phyloP scores from a whole-genome alignment of 208 protist species.

The Crithidia bombi region DNA sequence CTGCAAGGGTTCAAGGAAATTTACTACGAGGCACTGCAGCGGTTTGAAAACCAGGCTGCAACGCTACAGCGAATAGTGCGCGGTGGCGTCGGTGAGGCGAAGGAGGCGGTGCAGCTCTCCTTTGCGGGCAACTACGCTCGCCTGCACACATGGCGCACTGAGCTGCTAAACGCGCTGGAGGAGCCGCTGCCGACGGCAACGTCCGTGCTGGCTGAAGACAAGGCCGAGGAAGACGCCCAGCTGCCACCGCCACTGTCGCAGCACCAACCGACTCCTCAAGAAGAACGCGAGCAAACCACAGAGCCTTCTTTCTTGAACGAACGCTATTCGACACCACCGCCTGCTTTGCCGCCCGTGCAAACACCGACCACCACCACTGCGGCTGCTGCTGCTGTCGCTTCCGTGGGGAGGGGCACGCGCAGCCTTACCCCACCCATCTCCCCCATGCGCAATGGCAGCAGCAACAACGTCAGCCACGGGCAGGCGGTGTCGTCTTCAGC shows the following conservation, averaged over 20 bases:
- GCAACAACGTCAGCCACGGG: background rate
- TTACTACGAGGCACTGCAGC: conserved; percentile 78
- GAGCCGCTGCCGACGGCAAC: conserved; percentile 14
- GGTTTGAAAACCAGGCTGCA: conserved; percentile 70
- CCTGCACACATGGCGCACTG: conserved; percentile 57
- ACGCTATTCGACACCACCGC: conserved; percentile 1
- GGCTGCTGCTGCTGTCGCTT: background rate
- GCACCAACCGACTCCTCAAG: background rate
- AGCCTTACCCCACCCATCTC: conserved; percentile 8
- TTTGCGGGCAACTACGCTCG: conserved; percentile 38
- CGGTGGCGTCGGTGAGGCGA: conserved; percentile 47
- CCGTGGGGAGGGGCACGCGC: background rate
- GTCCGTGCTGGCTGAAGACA: background rate
- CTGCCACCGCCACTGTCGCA: background rate
- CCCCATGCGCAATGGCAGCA: conserved; percentile 6
- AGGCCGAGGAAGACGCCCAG: background rate
- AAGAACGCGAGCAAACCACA: background rate
- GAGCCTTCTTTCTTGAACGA: background rate
- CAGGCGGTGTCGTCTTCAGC: background rate
- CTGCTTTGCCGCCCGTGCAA: background rate
- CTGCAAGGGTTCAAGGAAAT: conserved; percentile 65
- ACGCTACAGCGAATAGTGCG: conserved; percentile 68
- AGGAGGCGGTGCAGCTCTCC: conserved; percentile 37
- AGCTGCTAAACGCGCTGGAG: conserved; percentile 40
- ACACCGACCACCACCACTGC: background rate